These are phyloP conservation scores for Xylariaceae sp. DNA, from an alignment of 2,329 filamentous ascomycete species.

Conservation along the genomic window DNA sequence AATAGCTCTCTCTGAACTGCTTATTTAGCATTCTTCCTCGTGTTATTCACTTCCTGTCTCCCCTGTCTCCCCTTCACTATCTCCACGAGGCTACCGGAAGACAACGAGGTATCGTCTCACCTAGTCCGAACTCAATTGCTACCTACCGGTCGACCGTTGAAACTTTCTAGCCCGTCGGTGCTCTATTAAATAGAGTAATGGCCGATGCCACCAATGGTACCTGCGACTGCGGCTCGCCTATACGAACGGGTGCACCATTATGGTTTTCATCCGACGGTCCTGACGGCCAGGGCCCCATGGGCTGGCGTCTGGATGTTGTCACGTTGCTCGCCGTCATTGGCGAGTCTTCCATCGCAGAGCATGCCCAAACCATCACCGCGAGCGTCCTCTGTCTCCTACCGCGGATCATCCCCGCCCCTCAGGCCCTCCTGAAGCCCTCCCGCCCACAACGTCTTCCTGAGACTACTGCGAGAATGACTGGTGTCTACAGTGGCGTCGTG, in stretches of 20 bases:
- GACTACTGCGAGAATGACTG: slow-evolving; percentile 59
- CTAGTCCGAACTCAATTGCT: slow-evolving; percentile 28
- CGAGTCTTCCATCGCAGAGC: slow-evolving; percentile 63
- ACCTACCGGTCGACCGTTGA: slow-evolving; percentile 20
- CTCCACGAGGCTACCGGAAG: background rate
- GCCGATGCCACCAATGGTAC: slow-evolving; percentile 23
- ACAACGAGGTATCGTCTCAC: background rate
- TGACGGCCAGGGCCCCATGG: slow-evolving; percentile 42
- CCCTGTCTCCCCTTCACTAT: background rate
- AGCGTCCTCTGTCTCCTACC: slow-evolving; percentile 63
- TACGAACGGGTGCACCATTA: slow-evolving; percentile 2
- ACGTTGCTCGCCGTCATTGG: slow-evolving; percentile 68
- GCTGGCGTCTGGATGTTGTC: slow-evolving; percentile 66
- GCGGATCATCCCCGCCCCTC: slow-evolving; percentile 66
- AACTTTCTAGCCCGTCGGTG: slow-evolving; percentile 19
- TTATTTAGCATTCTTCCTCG: background rate
- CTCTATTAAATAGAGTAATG: slow-evolving; percentile 24
- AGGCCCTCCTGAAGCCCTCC: slow-evolving; percentile 63
- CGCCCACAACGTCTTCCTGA: slow-evolving; percentile 62
- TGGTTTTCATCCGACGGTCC: slow-evolving; percentile 46
- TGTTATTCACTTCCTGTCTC: too few species aligned
- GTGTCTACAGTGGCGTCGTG: slow-evolving; percentile 62
- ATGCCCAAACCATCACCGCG: slow-evolving; percentile 64
- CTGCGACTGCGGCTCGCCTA: slow-evolving; percentile 5
- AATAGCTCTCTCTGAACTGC: background rate